phyloP scores from a whole-genome alignment of 78 protist genomes.

The Paulinella micropora region DNA sequence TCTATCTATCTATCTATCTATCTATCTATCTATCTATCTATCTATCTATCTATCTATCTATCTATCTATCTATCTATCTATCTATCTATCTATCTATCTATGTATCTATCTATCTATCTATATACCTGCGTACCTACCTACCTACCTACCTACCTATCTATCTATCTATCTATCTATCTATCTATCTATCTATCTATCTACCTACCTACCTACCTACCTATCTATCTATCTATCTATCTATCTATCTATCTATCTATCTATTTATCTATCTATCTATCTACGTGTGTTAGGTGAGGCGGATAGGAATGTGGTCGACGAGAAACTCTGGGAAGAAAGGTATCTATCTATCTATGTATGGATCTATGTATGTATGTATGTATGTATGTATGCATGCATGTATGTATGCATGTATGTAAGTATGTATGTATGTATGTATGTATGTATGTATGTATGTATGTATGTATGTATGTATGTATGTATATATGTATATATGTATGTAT shows the following conservation, averaged over 20 bases:
- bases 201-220: not conserved
- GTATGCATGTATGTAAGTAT: not conserved
- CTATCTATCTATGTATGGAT: not conserved
- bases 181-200: not conserved
- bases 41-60: not conserved
- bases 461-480: no score
- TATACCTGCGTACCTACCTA: not conserved
- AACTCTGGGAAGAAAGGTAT: constrained; percentile 46
- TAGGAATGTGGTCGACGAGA: constrained; percentile 56
- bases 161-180: not conserved
- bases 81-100: not conserved
- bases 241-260: not conserved
- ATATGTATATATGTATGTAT: no score
- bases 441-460: not conserved
- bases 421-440: not conserved
- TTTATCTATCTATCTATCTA: not conserved
- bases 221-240: not conserved
- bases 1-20: not conserved
- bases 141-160: not conserved
- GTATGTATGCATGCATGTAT: not conserved
- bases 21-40: not conserved
- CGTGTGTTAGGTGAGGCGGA: constrained; percentile 2
- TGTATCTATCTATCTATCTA: not conserved
- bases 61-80: not conserved
- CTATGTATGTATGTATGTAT: not conserved